These are phyloP conservation scores for Carallia brachiata DNA, from an alignment of 345 rosid species.

Conservation along the genomic window DNA sequence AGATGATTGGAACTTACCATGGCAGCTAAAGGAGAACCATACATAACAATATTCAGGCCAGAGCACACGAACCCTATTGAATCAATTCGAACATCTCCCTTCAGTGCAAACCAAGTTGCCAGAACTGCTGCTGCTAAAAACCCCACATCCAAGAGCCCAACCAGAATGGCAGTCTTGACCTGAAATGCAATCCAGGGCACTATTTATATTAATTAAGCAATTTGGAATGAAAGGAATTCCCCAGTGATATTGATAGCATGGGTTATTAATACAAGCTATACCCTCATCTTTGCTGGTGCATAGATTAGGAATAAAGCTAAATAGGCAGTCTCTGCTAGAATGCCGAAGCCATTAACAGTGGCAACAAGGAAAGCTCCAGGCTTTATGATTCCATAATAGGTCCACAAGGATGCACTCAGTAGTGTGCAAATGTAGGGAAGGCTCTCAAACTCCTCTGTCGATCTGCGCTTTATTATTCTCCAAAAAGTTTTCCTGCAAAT, in stretches of 20 bases:
- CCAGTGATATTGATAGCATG: background rate
- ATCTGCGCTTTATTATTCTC: conserved; percentile 44
- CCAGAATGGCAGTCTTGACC: conserved; percentile 43
- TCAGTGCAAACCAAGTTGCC: conserved; percentile 42
- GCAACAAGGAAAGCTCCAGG: conserved; percentile 68
- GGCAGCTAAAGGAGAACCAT: conserved; percentile 78
- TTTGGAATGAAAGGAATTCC: background rate
- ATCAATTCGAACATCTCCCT: conserved; percentile 47
- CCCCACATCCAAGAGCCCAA: conserved; percentile 46
- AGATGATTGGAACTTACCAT: conserved; percentile 38
- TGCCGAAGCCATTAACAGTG: conserved; percentile 77
- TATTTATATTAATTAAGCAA: background rate
- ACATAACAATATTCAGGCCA: conserved; percentile 66
- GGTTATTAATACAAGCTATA: background rate
- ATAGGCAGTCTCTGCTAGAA: conserved; percentile 49
- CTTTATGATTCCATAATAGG: conserved; percentile 67
- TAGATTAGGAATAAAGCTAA: conserved; percentile 49
- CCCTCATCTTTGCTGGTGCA: conserved; percentile 45
- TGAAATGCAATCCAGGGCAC: conserved; percentile 12
- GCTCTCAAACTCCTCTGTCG: conserved; percentile 70
- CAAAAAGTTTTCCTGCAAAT: conserved; percentile 49
- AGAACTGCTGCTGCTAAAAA: conserved; percentile 44
- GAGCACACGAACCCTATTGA: conserved; percentile 60
- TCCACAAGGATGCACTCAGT: conserved; percentile 65
- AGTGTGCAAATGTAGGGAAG: conserved; percentile 73